Evolutionary conservation across 106 monocot genomes (phyloP).

Genomic region (Dioscorea alata): DNA sequence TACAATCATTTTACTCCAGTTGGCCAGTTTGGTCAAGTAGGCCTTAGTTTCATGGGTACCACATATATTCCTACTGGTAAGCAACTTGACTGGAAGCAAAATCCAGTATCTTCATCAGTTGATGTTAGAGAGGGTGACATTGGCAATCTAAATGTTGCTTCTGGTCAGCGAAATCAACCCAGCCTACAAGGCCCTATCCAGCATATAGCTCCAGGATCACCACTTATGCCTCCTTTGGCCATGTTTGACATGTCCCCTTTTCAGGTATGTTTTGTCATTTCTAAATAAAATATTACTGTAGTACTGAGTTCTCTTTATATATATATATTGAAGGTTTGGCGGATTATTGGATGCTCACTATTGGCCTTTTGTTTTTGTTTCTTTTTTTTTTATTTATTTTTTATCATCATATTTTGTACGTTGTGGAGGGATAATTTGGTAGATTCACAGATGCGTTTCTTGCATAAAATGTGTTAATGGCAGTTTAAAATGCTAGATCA

Average conservation of each 20-base stretch:
- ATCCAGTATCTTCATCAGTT: slow-evolving; percentile 23
- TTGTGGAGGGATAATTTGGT: too few relatives aligned
- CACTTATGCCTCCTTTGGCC: slow-evolving; percentile 71
- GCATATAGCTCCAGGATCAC: slow-evolving; percentile 59
- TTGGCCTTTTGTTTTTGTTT: too few relatives aligned
- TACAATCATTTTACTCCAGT: slow-evolving; percentile 96
- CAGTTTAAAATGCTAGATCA: too few relatives aligned
- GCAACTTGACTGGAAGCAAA: slow-evolving; percentile 88
- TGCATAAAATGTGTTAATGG: too few relatives aligned
- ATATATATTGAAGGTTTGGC: too few relatives aligned
- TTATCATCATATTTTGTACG: too few relatives aligned
- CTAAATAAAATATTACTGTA: too few relatives aligned
- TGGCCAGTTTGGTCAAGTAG: slow-evolving; percentile 75
- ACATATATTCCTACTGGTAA: slow-evolving; percentile 82
- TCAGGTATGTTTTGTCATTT: slow-evolving; percentile 46
- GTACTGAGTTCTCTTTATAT: too few relatives aligned
- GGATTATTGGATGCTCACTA: too few relatives aligned
- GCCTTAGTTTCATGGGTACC: slow-evolving; percentile 79
- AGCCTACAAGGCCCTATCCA: slow-evolving; percentile 46
- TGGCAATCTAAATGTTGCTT: slow-evolving; percentile 33
- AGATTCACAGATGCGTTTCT: too few relatives aligned
- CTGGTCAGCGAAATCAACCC: slow-evolving; percentile 30
- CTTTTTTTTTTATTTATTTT: too few relatives aligned
- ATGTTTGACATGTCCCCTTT: slow-evolving; percentile 84
- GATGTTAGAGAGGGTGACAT: slow-evolving; percentile 38